A percentile compares a stretch with the other conserved stretches of the same genome.
Evolutionary conservation across 352 stramenopile genomes (phyloP).

Genomic region (Phytopythium cucurbitacearum): DNA sequence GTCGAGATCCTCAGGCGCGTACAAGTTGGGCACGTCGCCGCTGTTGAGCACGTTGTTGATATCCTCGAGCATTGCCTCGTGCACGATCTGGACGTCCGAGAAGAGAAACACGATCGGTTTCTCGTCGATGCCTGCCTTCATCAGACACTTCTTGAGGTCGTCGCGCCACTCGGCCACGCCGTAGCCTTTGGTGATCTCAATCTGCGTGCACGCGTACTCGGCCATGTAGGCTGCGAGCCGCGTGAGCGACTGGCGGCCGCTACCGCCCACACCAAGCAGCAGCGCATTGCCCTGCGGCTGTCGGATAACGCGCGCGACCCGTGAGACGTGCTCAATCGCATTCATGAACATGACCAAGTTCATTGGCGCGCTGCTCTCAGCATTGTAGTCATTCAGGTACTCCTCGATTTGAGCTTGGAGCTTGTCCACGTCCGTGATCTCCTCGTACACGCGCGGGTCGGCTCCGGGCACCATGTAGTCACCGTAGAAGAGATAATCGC

Average conservation of each 20-base stretch:
- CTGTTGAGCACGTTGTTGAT: conserved; percentile 94
- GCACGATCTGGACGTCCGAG: conserved; percentile 93
- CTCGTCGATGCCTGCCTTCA: conserved; percentile 90
- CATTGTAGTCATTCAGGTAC: conserved; percentile 89
- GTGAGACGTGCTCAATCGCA: conserved; percentile 81
- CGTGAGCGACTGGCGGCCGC: conserved; percentile 90
- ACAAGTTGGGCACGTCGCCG: conserved; percentile 94
- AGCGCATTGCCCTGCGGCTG: conserved; percentile 88
- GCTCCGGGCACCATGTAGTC: conserved; percentile 80
- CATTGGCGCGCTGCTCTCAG: conserved; percentile 90
- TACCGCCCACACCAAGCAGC: conserved; percentile 90
- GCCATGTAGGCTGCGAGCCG: conserved; percentile 92
- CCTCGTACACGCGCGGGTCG: conserved; percentile 86
- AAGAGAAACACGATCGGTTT: conserved; percentile 92
- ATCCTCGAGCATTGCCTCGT: conserved; percentile 95
- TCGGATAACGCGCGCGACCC: conserved; percentile 75
- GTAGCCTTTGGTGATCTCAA: conserved; percentile 95
- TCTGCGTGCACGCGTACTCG: conserved; percentile 91
- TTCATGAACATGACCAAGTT: conserved; percentile 88
- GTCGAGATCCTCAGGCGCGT: conserved; percentile 90
- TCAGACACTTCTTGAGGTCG: conserved; percentile 89
- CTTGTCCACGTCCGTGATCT: conserved; percentile 83
- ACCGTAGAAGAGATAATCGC: conserved; percentile 70
- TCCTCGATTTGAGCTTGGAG: conserved; percentile 86
- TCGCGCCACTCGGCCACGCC: conserved; percentile 91